Evolutionary conservation across 139 green algal genomes (phyloP), one percentile per base, ranked within the genome.

Genomic region (Picochlorum costavermella): DNA sequence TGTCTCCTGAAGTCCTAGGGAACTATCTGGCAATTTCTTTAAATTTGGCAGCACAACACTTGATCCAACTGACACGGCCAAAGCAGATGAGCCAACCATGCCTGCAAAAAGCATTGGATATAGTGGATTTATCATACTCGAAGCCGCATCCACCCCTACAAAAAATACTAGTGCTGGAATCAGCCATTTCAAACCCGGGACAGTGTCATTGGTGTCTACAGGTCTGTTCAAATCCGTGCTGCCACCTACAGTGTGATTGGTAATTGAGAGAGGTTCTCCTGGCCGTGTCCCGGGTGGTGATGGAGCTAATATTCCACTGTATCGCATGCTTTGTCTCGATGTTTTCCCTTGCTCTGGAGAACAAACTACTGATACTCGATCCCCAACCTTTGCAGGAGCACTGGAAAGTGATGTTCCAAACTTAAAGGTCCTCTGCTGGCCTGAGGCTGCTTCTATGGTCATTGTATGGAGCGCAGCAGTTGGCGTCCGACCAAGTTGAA

Each of bases 331-430:
- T 23, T 74, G 50, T 67, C 33, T 67, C 12, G 70, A 31, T 36
- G 66, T 49, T 45, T 51, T 12, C 45, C 60, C 67, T 28, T 64
- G 65, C 20, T 56, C 59, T 6, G 86, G 86, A 0, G 86, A 56
- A 68, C 74, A 89, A 12, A 95, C 76, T 13, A 96, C 56, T 3
- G 88, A 92, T 5, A 96, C 60, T 5, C 88, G 75, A 56, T 95
- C 83, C 5, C 79, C 79, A 4, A 68, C 28, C 61, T 88, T 83
- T 4, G 81, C 88, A 3, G 89, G 89, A 29, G 96, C 84, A 31
- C 92, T 78, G 1, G 88, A 65, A 2, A 74, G 85, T 8, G 72
- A 69, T 1, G 90, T 96, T 30, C 76, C 84, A 30, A 90, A 81
- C 49, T 57, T 65, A 72, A 93, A 91, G 1, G 85, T 90, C 16